Evolutionary conservation across 345 rosid genomes (phyloP), one percentile per base, ranked within the genome.

Genomic region (Capsella bursapastoris): DNA sequence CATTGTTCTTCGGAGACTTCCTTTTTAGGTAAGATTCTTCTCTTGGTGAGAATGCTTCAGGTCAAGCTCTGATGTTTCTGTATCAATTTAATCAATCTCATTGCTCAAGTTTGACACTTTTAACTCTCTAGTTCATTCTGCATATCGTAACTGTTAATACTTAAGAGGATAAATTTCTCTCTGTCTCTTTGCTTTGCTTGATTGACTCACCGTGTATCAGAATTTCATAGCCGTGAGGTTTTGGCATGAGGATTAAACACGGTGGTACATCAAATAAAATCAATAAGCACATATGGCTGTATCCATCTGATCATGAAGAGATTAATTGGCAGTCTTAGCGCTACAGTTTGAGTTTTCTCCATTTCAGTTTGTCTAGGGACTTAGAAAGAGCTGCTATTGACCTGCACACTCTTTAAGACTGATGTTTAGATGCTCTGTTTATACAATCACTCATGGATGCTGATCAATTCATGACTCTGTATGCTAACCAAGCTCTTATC

Each of bases 201-300:
- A 31, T 61, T 66, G 31, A 9, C 41, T 62, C 75, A 73, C 37
- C 25, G 65, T 74, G 71, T 73, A 78, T 78, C 82, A 78, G 78
- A 78, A 68, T 75, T 73, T 78, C 75, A 78, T 66, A 32, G 44
- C 77, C 73, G 0, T 66, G 66, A 73, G 73, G 2, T 65, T 59
- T 58, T 40, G 65, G 66, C 66, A 45, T 78, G 75, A 62, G 71
- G 82, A 0, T 78, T 78, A 73, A 78, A 73, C 78, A 78, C 45
- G 32, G 32, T 66, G 74, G 32, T 47, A 78, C 0, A 77, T 57
- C 31, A 65, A 64, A 52, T 1, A 8, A 47, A 1, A 16, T 13
- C 4, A 3, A 4, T 11, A 57, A 11, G 57, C 66, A 44, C 49
- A 58, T 34, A 3, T 71, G 43, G 37, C 48, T 35, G 29, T 5